Percentiles rank a stretch among this genome's conserved stretches.
phyloP scores from a whole-genome alignment of 2,329 filamentous ascomycete species.

The Laburnicola sp. region DNA sequence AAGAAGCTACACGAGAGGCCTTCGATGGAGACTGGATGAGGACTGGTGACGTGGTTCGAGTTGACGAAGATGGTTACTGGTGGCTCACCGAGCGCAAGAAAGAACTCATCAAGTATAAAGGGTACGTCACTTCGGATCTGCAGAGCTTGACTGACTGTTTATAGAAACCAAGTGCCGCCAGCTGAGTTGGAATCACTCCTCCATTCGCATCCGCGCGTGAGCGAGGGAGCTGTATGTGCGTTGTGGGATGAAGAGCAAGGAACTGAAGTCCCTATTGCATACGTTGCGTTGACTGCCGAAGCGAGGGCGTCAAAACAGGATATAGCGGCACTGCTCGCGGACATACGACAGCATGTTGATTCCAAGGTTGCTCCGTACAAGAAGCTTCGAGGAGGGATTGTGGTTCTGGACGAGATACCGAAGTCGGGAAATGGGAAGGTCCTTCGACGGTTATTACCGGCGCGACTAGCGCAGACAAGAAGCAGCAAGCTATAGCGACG shows the following conservation, averaged over 20 bases:
- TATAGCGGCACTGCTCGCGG: slow-evolving; percentile 5
- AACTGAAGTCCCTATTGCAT: slow-evolving; percentile 38
- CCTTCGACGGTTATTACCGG: slow-evolving; percentile 26
- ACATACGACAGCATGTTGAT: slow-evolving; percentile 31
- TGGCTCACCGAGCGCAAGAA: slow-evolving; percentile 41
- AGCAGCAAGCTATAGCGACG: slow-evolving; percentile 2
- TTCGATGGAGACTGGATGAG: slow-evolving; percentile 36
- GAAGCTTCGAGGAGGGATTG: slow-evolving; percentile 31
- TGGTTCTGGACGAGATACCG: slow-evolving; percentile 30
- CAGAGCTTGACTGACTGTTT: not conserved
- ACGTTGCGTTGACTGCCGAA: slow-evolving; percentile 23
- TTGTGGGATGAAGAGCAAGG: slow-evolving; percentile 26
- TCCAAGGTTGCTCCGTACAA: slow-evolving; percentile 37
- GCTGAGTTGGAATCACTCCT: slow-evolving; percentile 40
- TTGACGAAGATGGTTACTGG: slow-evolving; percentile 36
- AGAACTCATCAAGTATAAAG: slow-evolving; percentile 41
- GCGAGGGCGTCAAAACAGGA: slow-evolving; percentile 8
- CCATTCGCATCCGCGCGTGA: slow-evolving; percentile 28
- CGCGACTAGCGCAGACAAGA: slow-evolving; percentile 13
- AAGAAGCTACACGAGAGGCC: slow-evolving; percentile 26
- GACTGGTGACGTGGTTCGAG: slow-evolving; percentile 36
- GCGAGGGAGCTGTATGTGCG: slow-evolving; percentile 39
- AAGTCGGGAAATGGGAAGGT: slow-evolving; percentile 37
- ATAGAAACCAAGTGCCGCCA: slow-evolving; percentile 35
- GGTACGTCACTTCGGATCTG: slow-evolving; percentile 6